phyloP scores from a whole-genome alignment of 2,329 filamentous ascomycete species.

The Parafenestella ontariensis region DNA sequence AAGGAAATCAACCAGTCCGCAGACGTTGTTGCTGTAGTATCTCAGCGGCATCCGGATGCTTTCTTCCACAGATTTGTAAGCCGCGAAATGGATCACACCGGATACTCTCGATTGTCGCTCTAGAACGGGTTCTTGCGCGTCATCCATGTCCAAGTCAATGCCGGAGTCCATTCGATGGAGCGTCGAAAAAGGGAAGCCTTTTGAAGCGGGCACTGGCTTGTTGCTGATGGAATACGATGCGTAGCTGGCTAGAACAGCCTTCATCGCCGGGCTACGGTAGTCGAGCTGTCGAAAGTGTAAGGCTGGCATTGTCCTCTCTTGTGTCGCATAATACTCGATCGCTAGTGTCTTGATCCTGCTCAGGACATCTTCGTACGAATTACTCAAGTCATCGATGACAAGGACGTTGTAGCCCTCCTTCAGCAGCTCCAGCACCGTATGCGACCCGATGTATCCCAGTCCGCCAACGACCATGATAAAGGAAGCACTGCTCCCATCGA shows the following conservation, averaged over 20 bases:
- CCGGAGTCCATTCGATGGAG: slow-evolving; percentile 42
- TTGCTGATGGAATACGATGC: slow-evolving; percentile 31
- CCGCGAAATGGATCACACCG: slow-evolving; percentile 74
- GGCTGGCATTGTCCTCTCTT: slow-evolving; percentile 52
- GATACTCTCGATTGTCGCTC: slow-evolving; percentile 59
- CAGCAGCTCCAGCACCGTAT: slow-evolving; percentile 62
- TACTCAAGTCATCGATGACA: slow-evolving; percentile 55
- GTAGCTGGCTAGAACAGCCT: slow-evolving; percentile 54
- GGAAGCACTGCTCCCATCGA: slow-evolving; percentile 44
- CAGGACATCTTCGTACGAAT: slow-evolving; percentile 52
- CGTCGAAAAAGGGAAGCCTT: slow-evolving; percentile 37
- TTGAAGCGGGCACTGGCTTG: slow-evolving; percentile 18
- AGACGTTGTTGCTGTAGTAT: slow-evolving; percentile 74
- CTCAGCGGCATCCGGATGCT: slow-evolving; percentile 66
- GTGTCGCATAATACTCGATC: slow-evolving; percentile 47
- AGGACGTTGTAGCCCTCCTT: slow-evolving; percentile 63
- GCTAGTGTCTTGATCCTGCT: slow-evolving; percentile 47
- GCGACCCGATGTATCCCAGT: slow-evolving; percentile 64
- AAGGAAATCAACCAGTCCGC: slow-evolving; percentile 67
- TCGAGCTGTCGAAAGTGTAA: slow-evolving; percentile 58
- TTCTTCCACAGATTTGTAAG: slow-evolving; percentile 71
- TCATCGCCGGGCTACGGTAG: slow-evolving; percentile 55
- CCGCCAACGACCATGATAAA: slow-evolving; percentile 63
- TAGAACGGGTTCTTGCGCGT: slow-evolving; percentile 24
- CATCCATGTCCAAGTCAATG: slow-evolving; percentile 38